Evolutionary conservation across 495 filamentous ascomycete genomes (phyloP).

Genomic region (Aspergillus diversus): DNA sequence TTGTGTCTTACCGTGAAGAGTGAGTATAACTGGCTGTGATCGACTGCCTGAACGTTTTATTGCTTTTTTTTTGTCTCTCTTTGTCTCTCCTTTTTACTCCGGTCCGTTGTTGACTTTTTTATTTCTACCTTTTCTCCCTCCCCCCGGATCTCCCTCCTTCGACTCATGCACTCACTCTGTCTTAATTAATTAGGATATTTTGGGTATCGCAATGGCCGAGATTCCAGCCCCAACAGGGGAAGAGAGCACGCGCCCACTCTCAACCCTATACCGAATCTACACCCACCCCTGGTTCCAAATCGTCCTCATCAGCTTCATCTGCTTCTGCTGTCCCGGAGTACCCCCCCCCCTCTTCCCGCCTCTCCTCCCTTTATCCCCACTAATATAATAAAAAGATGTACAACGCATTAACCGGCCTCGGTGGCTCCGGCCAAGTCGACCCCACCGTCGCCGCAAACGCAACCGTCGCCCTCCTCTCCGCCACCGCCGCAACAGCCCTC

Average conservation of each 20-base stretch:
- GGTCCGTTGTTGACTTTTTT: too few relatives aligned
- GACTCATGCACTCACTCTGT: too few relatives aligned
- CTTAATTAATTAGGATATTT: too few relatives aligned
- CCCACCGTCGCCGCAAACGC: conserved; percentile 47
- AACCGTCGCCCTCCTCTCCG: conserved; percentile 43
- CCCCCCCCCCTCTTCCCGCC: conserved; percentile 6
- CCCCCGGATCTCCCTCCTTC: not conserved
- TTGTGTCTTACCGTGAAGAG: too few relatives aligned
- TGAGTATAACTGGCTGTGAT: too few relatives aligned
- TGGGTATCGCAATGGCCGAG: too few relatives aligned
- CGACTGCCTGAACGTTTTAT: too few relatives aligned
- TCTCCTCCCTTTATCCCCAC: not conserved
- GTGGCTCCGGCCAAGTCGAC: conserved; percentile 56
- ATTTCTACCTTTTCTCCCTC: too few relatives aligned
- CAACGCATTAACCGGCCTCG: conserved; percentile 67
- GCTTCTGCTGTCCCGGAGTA: conserved; percentile 78
- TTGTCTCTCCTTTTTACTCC: too few relatives aligned
- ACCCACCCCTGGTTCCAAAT: conserved; percentile 42
- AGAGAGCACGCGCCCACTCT: not conserved
- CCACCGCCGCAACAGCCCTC: conserved; percentile 45
- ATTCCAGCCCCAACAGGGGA: too few relatives aligned
- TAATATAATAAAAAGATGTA: conserved; percentile 53
- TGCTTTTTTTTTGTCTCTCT: too few relatives aligned
- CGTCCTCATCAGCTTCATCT: conserved; percentile 59
- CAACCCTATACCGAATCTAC: not conserved